Evolutionary conservation across 148 eudicot species (phyloP).

Genomic region (Vaccinium darrowii): DNA sequence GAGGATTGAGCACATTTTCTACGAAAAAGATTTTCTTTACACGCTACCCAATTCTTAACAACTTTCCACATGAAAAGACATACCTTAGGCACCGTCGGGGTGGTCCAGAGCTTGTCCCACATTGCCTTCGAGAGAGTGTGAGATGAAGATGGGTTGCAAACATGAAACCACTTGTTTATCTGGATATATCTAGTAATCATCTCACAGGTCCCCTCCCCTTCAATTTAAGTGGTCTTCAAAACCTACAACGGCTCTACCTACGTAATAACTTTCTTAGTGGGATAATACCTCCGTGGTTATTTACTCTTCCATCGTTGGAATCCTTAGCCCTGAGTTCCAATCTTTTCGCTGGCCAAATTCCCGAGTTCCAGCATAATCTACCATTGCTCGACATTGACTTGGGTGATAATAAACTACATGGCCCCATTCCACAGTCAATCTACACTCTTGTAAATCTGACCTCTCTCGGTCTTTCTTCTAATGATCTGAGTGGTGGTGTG

Average conservation of each 20-base stretch:
- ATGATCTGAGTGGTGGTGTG: constrained; percentile 27
- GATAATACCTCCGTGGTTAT: not conserved
- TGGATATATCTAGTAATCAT: not conserved
- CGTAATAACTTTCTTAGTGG: not conserved
- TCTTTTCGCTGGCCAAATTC: not conserved
- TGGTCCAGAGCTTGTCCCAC: no score
- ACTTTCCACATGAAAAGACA: no score
- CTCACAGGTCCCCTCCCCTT: not conserved
- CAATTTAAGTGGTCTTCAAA: not conserved
- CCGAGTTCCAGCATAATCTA: not conserved
- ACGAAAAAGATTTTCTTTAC: no score
- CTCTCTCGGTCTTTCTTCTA: not conserved
- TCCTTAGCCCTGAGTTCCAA: fast-evolving
- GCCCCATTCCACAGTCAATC: constrained; percentile 11
- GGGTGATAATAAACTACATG: not conserved
- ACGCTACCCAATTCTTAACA: no score
- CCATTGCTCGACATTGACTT: not conserved
- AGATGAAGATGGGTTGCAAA: no score
- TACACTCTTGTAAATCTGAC: constrained; percentile 13
- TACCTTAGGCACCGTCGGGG: no score
- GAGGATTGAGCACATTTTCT: no score
- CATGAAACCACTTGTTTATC: not conserved
- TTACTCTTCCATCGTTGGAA: not conserved
- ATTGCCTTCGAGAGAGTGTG: no score
- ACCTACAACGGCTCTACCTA: not conserved